Percentiles rank a stretch among this genome's conserved stretches.
These are phyloP conservation scores for Emergomyces orientalis DNA, from an alignment of 2,329 filamentous ascomycete species.

Conservation along the genomic window DNA sequence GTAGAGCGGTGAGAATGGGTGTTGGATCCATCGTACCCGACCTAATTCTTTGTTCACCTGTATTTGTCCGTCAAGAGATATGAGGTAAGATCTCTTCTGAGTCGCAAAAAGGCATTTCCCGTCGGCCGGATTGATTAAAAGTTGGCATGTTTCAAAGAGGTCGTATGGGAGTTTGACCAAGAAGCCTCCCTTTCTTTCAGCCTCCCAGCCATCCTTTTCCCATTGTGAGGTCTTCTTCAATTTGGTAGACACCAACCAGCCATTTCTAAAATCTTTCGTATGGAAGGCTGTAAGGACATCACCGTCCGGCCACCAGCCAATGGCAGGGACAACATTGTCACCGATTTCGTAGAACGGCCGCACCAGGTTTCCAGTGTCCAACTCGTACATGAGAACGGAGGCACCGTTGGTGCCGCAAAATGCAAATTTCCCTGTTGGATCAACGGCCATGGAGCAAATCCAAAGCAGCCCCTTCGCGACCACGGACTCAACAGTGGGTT, in stretches of 20 bases:
- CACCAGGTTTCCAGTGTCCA: slow-evolving; percentile 19
- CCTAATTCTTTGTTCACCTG: slow-evolving; percentile 15
- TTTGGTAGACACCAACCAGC: neutral
- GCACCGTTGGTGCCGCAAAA: slow-evolving; percentile 34
- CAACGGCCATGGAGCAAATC: slow-evolving; percentile 24
- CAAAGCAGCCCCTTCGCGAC: slow-evolving; percentile 22
- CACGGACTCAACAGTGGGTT: slow-evolving; percentile 12
- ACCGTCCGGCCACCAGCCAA: slow-evolving; percentile 20
- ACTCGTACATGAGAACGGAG: slow-evolving; percentile 25
- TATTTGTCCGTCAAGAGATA: slow-evolving; percentile 20
- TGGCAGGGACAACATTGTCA: slow-evolving; percentile 22
- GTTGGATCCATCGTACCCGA: slow-evolving; percentile 19
- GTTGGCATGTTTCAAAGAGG: neutral
- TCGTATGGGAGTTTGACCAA: slow-evolving; percentile 20
- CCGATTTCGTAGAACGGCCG: slow-evolving; percentile 23
- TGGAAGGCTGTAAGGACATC: slow-evolving; percentile 25
- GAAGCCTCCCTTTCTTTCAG: slow-evolving; percentile 17
- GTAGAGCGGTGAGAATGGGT: slow-evolving; percentile 19
- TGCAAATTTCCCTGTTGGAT: slow-evolving; percentile 20
- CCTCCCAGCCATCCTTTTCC: neutral
- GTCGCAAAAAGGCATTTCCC: slow-evolving; percentile 28
- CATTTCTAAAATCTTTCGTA: slow-evolving; percentile 19
- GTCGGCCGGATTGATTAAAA: slow-evolving; percentile 19
- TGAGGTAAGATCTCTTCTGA: slow-evolving; percentile 25
- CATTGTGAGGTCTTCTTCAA: neutral